These are phyloP conservation scores for Fusarium nanum DNA, from an alignment of 2,329 filamentous ascomycete genomes.

Conservation along the genomic window DNA sequence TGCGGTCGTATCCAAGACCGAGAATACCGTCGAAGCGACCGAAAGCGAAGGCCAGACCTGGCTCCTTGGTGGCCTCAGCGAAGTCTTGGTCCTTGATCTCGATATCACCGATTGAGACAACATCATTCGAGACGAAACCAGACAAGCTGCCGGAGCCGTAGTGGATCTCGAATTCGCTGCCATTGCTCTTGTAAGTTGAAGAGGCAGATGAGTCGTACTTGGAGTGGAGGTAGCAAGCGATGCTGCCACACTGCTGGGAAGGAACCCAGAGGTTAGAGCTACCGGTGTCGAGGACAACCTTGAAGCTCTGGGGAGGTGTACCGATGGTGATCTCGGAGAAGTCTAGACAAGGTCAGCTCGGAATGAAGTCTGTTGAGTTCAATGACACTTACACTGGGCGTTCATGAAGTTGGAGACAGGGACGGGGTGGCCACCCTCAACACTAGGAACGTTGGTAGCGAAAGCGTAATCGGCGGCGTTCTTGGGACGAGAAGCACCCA, in stretches of 20 bases:
- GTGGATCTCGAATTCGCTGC: constrained; percentile 88
- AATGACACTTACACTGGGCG: constrained; percentile 83
- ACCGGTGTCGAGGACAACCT: constrained; percentile 97
- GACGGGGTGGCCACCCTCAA: constrained; percentile 78
- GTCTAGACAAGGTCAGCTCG: constrained; percentile 66
- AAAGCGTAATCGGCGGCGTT: constrained; percentile 81
- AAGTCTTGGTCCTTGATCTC: constrained; percentile 91
- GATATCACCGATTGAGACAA: constrained; percentile 87
- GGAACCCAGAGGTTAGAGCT: constrained; percentile 99
- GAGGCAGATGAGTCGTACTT: constrained; percentile 95
- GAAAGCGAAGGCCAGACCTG: constrained; percentile 96
- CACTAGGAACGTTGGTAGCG: constrained; percentile 75
- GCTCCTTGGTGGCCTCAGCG: constrained; percentile 94
- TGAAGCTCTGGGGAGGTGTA: constrained; percentile 93
- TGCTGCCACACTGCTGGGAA: constrained; percentile 88
- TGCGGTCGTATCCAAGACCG: constrained; percentile 92
- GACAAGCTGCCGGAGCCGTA: constrained; percentile 96
- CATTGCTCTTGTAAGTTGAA: constrained; percentile 93
- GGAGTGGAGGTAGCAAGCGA: constrained; percentile 96
- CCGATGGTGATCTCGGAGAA: constrained; percentile 97
- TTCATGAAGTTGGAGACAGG: constrained; percentile 98
- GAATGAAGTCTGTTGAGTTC: background rate
- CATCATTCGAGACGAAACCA: constrained; percentile 93
- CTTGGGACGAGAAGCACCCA: constrained; percentile 76
- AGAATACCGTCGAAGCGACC: constrained; percentile 97